Evolutionary conservation across 331 rosid species (phyloP), one percentile per base, ranked within the genome.

Genomic region (Phaseolus coccineus): DNA sequence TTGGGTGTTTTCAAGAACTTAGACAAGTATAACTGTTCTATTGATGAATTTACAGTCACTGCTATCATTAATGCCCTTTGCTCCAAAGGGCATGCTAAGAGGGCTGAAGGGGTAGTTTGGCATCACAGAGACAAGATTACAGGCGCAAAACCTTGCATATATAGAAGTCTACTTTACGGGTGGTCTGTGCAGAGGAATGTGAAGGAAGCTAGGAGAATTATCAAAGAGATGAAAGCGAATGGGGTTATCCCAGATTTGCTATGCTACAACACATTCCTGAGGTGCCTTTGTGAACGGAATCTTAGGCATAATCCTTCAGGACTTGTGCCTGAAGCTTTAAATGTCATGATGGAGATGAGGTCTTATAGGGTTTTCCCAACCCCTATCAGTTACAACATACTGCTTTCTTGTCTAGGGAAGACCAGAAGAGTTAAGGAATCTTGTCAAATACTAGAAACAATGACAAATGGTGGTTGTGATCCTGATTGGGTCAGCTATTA

Each of bases 301-400:
- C 89, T 92, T 3, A 77, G 83, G 71, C 74, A 35, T 68, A 92
- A 90, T 75, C 94, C 94, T 59, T 90, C 96, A 1, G 93, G 93
- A 37, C 96, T 90, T 53, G 91, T 94, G 71, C 97, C 98, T 44
- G 94, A 92, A 85, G 89, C 90, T 53, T 77, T 90, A 40, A 94
- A 94, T 81, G 94, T 92, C 67, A 94, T 90, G 90, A 85, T 89
- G 90, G 97, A 92, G 77, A 92, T 94, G 96, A 92, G 91, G 81
- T 81, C 91, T 28, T 81, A 88, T 40, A 83, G 70, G 66, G 79
- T 94, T 74, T 35, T 64, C 7, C 94, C 91, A 3, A 90, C 76
- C 69, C 85, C 94, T 19, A 62, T 90, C 48, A 90, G 90, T 81
- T 94, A 92, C 82, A 92, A 92, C 64, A 84, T 92, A 63, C 63